Evolutionary conservation across 257 asterid genomes (phyloP), one percentile per base, ranked within the genome.

Genomic region (Solanum piurae): DNA sequence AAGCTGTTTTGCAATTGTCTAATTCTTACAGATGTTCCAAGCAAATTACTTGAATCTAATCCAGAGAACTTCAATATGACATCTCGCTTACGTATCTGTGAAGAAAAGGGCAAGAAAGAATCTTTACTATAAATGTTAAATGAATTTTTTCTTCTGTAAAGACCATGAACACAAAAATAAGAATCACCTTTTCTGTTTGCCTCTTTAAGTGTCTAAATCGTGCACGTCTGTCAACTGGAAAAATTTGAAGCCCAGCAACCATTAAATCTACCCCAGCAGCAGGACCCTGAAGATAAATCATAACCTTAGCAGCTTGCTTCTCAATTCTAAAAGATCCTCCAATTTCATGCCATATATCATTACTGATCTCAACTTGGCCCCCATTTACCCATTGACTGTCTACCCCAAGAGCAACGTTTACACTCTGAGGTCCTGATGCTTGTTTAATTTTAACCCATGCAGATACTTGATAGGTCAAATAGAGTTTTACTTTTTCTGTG

Each of bases 321-420:
- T 96, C 99, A 5, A 95, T 91, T 91, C 99, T 91, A 88, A 96
- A 95, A n/a, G 98, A 94, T 42, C 95, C 99, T 42, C 99, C 96
- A 21, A 94, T 86, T 90, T 96, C 98, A 87, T 95, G 98, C 98
- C 99, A 97, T 80, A 87, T 90, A 83, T 94, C 96, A 88, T 94
- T 97, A 64, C 85, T 71, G 64, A 93, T 88, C 92, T 95, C 99
- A 71, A 93, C 92, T 92, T 97, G 98, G 34, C 98, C 99, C 11
- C 98, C 99, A 16, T 94, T 97, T 64, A 94, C 95, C 98, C 98
- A 97, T 68, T 93, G 94, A 73, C 91, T 89, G 80, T 97, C 99
- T 71, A 95, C 99, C 0, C 94, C 93, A 40, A 97, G 94, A 76
- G 98, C 98, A 90, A 97, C 92, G 64, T 91, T 93, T 37, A 95